Conservation (phyloP, 2,329 filamentous ascomycete genomes). For the Fusarium albidum region DNA sequence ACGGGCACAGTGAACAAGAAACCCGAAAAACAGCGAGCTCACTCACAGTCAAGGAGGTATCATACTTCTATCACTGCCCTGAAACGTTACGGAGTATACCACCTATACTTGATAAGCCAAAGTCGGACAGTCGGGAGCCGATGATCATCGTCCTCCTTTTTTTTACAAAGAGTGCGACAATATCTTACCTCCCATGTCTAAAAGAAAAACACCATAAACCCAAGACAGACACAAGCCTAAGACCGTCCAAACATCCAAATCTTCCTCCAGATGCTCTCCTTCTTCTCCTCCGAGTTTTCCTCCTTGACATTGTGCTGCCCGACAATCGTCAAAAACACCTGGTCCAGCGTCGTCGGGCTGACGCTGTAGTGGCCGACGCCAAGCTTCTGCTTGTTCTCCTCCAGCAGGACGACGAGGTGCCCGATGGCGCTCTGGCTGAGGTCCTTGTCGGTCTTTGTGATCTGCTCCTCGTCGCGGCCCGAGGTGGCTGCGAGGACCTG, state of each 20-base stretch:
- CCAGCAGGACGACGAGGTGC: conserved; percentile 74
- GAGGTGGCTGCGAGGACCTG: conserved; percentile 45
- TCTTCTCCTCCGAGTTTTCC: conserved; percentile 63
- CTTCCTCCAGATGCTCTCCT: conserved; percentile 36
- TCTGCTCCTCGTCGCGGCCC: conserved; percentile 31
- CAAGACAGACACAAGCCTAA: conserved; percentile 12
- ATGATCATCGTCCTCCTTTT: not conserved
- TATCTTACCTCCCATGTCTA: not conserved
- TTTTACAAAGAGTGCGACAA: not conserved
- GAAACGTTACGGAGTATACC: not conserved
- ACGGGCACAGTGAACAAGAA: not conserved
- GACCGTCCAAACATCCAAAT: conserved; percentile 37
- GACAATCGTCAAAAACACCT: conserved; percentile 89
- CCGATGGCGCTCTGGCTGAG: conserved; percentile 65
- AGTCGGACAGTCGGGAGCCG: not conserved
- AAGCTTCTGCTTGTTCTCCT: conserved; percentile 72
- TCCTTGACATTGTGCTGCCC: conserved; percentile 80
- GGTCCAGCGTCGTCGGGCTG: conserved; percentile 85
- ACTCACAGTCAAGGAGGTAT: not conserved
- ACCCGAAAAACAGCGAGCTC: not conserved
- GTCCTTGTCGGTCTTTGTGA: conserved; percentile 34
- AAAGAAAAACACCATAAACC: not conserved
- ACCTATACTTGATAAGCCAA: not conserved
- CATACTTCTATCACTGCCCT: not conserved
- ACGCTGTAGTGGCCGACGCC: conserved; percentile 89